A percentile compares a stretch with the other conserved stretches of the same genome.
Conservation (phyloP, 495 filamentous ascomycete genomes). For the Penicillium psychrofluorescens region DNA sequence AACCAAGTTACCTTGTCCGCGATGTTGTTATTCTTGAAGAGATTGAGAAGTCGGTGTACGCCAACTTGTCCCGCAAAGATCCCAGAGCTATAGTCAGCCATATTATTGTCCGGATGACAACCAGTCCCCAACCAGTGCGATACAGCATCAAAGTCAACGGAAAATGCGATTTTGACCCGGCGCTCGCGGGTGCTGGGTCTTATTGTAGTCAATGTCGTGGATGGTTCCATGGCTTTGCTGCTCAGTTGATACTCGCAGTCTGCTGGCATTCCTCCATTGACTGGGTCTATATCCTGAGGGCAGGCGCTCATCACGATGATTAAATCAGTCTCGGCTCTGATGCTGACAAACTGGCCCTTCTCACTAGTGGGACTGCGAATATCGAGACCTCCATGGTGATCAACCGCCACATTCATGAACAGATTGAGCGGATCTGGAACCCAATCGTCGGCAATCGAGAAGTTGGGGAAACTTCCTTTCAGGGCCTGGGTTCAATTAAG, state of each 20-base stretch:
- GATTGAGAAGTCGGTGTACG: conserved; percentile 50
- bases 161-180: neutral
- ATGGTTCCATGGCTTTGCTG: too few relatives aligned
- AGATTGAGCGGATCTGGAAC: conserved; percentile 38
- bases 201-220: too few relatives aligned
- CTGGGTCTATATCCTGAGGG: conserved; percentile 34
- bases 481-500: too few relatives aligned
- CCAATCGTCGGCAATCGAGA: conserved; percentile 6
- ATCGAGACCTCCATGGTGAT: conserved; percentile 18
- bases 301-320: conserved; percentile 37
- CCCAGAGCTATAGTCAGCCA: conserved; percentile 52
- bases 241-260: conserved; percentile 5
- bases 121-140: neutral
- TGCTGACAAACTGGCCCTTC: conserved; percentile 26
- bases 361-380: conserved; percentile 26
- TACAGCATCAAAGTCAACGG: conserved; percentile 2
- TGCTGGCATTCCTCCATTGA: conserved; percentile 31
- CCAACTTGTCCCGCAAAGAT: conserved; percentile 55
- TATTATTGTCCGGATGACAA: conserved; percentile 34
- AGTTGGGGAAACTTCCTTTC: conserved; percentile 6
- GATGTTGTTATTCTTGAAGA: conserved; percentile 47
- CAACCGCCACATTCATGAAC: conserved; percentile 41
- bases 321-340: conserved; percentile 29
- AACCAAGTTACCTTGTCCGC: conserved; percentile 55
- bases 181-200: too few relatives aligned